Evolutionary conservation across 1,284 basidiomycete genomes (phyloP).

Genomic region (Takashimella koratensis): DNA sequence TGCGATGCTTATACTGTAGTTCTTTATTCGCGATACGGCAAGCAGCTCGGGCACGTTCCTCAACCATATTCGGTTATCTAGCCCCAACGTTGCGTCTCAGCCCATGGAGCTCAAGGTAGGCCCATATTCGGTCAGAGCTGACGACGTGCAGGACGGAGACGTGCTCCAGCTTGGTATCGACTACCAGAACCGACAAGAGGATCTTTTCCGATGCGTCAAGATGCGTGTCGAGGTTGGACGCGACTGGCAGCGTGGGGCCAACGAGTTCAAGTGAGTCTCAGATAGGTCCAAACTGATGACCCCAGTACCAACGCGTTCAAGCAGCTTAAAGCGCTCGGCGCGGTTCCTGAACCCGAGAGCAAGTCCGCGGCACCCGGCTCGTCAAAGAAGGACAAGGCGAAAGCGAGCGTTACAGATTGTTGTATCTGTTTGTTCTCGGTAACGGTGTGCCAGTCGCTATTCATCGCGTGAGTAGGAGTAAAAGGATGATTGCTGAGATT

Average conservation of each 20-base stretch:
- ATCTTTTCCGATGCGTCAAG: conserved; percentile 97
- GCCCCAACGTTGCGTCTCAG: conserved; percentile 75
- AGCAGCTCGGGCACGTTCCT: conserved; percentile 90
- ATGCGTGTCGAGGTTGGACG: conserved; percentile 82
- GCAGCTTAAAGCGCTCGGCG: conserved; percentile 42
- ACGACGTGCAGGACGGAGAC: conserved; percentile 79
- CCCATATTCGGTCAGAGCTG: conserved; percentile 30
- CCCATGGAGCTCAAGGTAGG: conserved; percentile 75
- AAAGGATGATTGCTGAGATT: conserved; percentile 15
- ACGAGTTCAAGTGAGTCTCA: conserved; percentile 85
- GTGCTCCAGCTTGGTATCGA: conserved; percentile 94
- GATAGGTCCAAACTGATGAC: not conserved
- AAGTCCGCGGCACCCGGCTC: conserved; percentile 15
- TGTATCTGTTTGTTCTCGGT: conserved; percentile 96
- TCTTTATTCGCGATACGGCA: conserved; percentile 89
- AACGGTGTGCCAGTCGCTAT: conserved; percentile 90
- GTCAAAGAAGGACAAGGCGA: conserved; percentile 21
- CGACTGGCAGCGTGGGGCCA: conserved; percentile 83
- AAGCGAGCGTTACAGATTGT: conserved; percentile 68
- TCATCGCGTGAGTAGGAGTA: conserved; percentile 63
- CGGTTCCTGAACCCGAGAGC: conserved; percentile 17
- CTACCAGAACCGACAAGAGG: conserved; percentile 95
- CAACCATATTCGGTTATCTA: conserved; percentile 85
- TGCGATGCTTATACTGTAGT: conserved; percentile 49
- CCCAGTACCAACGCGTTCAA: conserved; percentile 43